Evolutionary conservation across 2,329 filamentous ascomycete species (phyloP), one percentile per base, ranked within the genome.

Genomic region (Rhytidhysteron rufulum): DNA sequence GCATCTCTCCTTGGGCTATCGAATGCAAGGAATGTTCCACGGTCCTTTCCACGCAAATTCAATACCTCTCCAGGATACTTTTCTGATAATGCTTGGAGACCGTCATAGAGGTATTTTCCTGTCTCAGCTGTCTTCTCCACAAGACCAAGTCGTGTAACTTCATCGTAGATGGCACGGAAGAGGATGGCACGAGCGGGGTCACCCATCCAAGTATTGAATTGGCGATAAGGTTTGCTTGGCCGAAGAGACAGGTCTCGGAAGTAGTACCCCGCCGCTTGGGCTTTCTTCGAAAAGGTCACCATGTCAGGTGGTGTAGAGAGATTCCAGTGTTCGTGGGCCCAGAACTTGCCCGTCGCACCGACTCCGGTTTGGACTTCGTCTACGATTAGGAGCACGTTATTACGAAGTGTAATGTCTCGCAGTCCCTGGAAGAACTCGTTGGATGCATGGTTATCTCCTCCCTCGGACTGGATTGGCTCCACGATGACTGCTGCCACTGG

Each of bases 201-300:
- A 57, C 89, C 89, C 85, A 95, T 94, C 89, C 89, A 95, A 35
- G 88, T 95, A 77, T 95, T 95, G 78, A 95, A 95, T 70, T 95
- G 89, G 47, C 89, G 83, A 75, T 95, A 95, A 5, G 90, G 86
- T 77, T 90, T 90, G 75, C 95, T 95, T 47, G 89, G 89, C 10
- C 86, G 78, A 53, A 95, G 77, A 31, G 80, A 82, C 8, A 80
- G 78, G 75, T 93, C 84, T 45, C 85, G 85, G 63, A 83, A 95
- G 77, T 93, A 95, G 77, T 91, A 95, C 24, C 89, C 89, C 5
- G 90, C 89, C 2, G 89, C 87, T 71, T 95, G 89, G 3, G 89
- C 90, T 77, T 95, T 95, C 77, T 95, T 95, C 60, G 82, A 87
- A 72, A 95, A 95, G 43, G 89, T 95, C 32, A 95, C 89, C 75